phyloP scores from a whole-genome alignment of 768 basidiomycete species.

The Amanita subjunquillea region DNA sequence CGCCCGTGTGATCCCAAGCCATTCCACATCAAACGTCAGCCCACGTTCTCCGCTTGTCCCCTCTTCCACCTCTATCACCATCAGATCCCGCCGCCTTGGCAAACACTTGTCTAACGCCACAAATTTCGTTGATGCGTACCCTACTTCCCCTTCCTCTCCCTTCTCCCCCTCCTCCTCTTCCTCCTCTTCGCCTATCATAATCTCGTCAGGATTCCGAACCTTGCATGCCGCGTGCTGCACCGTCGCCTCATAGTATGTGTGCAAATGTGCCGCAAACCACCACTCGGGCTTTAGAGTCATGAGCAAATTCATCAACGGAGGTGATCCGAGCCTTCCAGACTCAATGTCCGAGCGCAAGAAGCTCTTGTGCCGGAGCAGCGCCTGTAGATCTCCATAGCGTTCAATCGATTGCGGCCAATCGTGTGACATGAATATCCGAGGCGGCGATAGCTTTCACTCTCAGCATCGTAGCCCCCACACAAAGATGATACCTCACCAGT shows the following conservation, averaged over 20 bases:
- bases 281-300: slow-evolving; percentile 62
- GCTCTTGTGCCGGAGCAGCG: slow-evolving; percentile 64
- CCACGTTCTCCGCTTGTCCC: slow-evolving; percentile 14
- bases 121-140: slow-evolving; percentile 56
- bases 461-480: slow-evolving; percentile 8
- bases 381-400: slow-evolving; percentile 59
- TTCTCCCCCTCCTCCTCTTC: slow-evolving; percentile 27
- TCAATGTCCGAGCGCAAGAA: slow-evolving; percentile 67
- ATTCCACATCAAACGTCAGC: slow-evolving; percentile 76
- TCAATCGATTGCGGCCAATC: slow-evolving; percentile 93
- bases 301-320: slow-evolving; percentile 74
- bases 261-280: slow-evolving; percentile 94
- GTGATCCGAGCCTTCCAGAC: slow-evolving; percentile 68
- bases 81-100: slow-evolving; percentile 67
- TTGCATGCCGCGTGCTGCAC: slow-evolving; percentile 29
- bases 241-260: slow-evolving; percentile 74
- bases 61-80: slow-evolving; percentile 39
- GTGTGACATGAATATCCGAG: slow-evolving; percentile 83
- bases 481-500: slow-evolving; percentile 32
- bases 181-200: slow-evolving; percentile 33
- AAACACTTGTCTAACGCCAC: slow-evolving; percentile 89
- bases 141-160: slow-evolving; percentile 11
- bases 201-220: slow-evolving; percentile 39
- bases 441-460: slow-evolving; percentile 39
- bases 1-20: slow-evolving; percentile 89